phyloP scores from a whole-genome alignment of 1,284 basidiomycete species.

The Pascua guehoae region DNA sequence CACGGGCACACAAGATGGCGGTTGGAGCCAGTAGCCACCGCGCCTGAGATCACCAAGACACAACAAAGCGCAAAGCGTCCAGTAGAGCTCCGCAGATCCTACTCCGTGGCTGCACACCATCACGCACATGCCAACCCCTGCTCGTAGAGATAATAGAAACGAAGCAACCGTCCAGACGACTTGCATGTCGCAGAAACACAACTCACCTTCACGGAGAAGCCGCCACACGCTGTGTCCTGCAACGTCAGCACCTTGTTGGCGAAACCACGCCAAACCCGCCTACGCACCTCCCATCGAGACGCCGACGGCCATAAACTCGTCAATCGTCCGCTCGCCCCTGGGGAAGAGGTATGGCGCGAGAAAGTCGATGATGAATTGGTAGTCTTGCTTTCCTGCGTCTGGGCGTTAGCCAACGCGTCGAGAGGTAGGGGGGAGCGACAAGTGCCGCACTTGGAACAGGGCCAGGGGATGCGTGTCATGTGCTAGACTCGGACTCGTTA shows the following conservation, averaged over 20 bases:
- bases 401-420: neutral
- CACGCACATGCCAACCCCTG: too few relatives aligned
- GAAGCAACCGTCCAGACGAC: too few relatives aligned
- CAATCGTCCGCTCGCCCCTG: slow-evolving; percentile 59
- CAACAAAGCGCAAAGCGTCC: too few relatives aligned
- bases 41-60: neutral
- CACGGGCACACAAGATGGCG: neutral
- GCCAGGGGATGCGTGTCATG: neutral
- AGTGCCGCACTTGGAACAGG: too few relatives aligned
- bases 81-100: too few relatives aligned
- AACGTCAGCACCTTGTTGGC: neutral
- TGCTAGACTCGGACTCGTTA: neutral
- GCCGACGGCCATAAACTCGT: slow-evolving; percentile 60
- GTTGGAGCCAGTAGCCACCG: neutral
- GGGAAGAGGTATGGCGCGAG: slow-evolving; percentile 74
- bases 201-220: slow-evolving; percentile 35
- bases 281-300: slow-evolving; percentile 51
- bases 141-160: too few relatives aligned
- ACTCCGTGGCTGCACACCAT: too few relatives aligned
- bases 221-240: slow-evolving; percentile 5
- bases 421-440: too few relatives aligned
- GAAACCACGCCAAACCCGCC: too few relatives aligned
- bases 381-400: slow-evolving; percentile 68
- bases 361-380: slow-evolving; percentile 76
- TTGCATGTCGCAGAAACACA: slow-evolving; percentile 50